Percentiles rank a stretch among this genome's conserved stretches.
These are phyloP conservation scores for Parastagonospora avenae DNA, from an alignment of 2,329 filamentous ascomycete genomes.

Conservation along the genomic window DNA sequence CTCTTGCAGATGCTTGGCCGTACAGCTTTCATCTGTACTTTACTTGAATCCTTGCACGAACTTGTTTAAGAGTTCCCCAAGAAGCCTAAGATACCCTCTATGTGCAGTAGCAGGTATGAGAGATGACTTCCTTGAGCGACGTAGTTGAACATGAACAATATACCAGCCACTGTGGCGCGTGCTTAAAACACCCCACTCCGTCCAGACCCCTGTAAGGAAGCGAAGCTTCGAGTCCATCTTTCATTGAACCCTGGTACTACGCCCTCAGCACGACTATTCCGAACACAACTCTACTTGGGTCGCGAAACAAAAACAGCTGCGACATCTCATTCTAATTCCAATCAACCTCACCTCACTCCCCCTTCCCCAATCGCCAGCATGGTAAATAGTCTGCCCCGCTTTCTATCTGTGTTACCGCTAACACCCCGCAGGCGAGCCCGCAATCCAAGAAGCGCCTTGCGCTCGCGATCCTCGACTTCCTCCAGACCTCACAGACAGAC, in stretches of 20 bases:
- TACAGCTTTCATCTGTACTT: no score
- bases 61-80: no score
- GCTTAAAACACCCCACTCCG: no score
- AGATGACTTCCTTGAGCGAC: no score
- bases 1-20: no score
- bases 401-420: slow-evolving; percentile 11
- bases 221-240: slow-evolving; percentile 23
- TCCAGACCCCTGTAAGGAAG: not conserved
- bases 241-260: not conserved
- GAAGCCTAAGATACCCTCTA: no score
- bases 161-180: no score
- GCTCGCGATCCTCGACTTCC: slow-evolving; percentile 96
- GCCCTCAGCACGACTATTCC: not conserved
- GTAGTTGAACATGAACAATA: no score
- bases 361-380: slow-evolving; percentile 28
- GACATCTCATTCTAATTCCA: not conserved
- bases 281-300: not conserved
- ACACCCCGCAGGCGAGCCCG: slow-evolving; percentile 42
- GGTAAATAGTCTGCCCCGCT: slow-evolving; percentile 29
- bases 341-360: not conserved
- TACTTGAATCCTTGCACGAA: no score
- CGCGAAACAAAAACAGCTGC: not conserved
- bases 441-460: slow-evolving; percentile 82
- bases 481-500: slow-evolving; percentile 80
- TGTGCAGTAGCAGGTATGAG: no score